These are phyloP conservation scores for Sporothrix globosa DNA, from an alignment of 2,329 filamentous ascomycete species.

Conservation along the genomic window DNA sequence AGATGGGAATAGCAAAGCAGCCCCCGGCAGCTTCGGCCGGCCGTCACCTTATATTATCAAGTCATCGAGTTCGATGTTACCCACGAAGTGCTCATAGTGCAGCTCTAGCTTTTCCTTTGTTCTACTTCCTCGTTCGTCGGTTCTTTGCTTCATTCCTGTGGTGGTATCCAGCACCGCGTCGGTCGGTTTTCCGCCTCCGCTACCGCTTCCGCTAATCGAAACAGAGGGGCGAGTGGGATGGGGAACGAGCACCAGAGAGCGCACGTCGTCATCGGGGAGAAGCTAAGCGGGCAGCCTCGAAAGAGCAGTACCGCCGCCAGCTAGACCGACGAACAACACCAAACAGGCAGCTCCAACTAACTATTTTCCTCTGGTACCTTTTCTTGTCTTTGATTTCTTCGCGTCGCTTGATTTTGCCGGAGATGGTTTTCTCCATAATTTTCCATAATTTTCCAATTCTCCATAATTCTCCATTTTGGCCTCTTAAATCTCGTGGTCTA, in stretches of 20 bases:
- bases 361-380: not conserved
- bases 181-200: slow-evolving; percentile 15
- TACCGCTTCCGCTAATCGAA: slow-evolving; percentile 15
- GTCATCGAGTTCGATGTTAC: not conserved
- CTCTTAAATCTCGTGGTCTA: no score
- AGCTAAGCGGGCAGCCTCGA: slow-evolving; percentile 9
- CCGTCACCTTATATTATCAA: slow-evolving; percentile 8
- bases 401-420: no score
- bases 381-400: not conserved
- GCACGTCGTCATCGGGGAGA: no score
- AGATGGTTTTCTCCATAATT: not conserved
- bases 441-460: not conserved
- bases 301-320: slow-evolving; percentile 10
- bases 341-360: slow-evolving; percentile 8
- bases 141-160: not conserved
- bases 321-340: slow-evolving; percentile 4
- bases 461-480: not conserved
- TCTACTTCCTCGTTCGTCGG: not conserved
- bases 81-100: not conserved
- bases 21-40: not conserved
- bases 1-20: not conserved
- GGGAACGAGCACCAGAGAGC: not conserved
- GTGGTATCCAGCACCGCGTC: not conserved
- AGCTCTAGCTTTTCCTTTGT: not conserved
- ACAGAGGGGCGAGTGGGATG: slow-evolving; percentile 4